Conservation (phyloP, 2,329 filamentous ascomycete species). For the Fusarium proliferatum region DNA sequence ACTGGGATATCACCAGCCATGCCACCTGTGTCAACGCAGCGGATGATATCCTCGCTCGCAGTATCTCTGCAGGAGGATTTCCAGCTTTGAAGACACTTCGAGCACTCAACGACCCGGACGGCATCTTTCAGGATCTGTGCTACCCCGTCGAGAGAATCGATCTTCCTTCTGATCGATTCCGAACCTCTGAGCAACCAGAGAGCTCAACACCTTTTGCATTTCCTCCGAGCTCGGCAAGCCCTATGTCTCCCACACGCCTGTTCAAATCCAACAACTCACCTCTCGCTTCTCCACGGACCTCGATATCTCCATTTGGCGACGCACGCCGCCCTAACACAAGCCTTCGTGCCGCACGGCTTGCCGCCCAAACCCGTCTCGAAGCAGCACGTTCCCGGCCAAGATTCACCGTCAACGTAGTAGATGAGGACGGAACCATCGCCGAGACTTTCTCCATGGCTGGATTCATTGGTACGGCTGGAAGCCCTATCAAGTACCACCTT, state of each 20-base stretch:
- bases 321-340: slow-evolving; percentile 53
- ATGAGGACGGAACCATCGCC: slow-evolving; percentile 62
- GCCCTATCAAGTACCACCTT: slow-evolving; percentile 70
- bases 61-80: slow-evolving; percentile 71
- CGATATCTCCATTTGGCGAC: slow-evolving; percentile 22
- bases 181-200: slow-evolving; percentile 29
- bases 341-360: slow-evolving; percentile 65
- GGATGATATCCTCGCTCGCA: slow-evolving; percentile 71
- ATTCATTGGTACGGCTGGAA: slow-evolving; percentile 70
- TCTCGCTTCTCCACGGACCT: slow-evolving; percentile 39
- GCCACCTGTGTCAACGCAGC: slow-evolving; percentile 59
- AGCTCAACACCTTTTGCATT: slow-evolving; percentile 34
- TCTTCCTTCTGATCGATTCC: slow-evolving; percentile 61
- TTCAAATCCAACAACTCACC: slow-evolving; percentile 52
- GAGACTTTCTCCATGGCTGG: slow-evolving; percentile 68
- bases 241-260: slow-evolving; percentile 43
- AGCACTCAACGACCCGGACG: slow-evolving; percentile 75
- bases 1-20: slow-evolving; percentile 72
- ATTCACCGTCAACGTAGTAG: slow-evolving; percentile 68
- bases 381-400: slow-evolving; percentile 64
- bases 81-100: slow-evolving; percentile 70
- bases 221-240: slow-evolving; percentile 38
- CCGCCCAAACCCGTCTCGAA: slow-evolving; percentile 74
- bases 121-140: slow-evolving; percentile 76
- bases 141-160: slow-evolving; percentile 68